Evolutionary conservation across 768 basidiomycete genomes (phyloP), one percentile per base, ranked within the genome.

Genomic region (Termitomyces sp.): DNA sequence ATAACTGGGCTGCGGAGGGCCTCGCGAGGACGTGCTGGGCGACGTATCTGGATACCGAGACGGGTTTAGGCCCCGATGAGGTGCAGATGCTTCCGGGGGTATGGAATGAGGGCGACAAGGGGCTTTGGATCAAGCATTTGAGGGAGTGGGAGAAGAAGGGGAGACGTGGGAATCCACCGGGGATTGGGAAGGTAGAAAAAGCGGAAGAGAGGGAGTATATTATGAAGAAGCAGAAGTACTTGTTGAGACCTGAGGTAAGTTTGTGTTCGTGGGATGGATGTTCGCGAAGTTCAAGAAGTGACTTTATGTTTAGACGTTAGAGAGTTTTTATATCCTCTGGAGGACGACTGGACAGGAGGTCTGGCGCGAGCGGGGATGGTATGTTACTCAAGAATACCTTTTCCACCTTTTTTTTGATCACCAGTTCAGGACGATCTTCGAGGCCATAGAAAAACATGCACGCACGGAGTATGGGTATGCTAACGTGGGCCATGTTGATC

Each of bases 61-160:
- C 80, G 2, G 86, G 88, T 3, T 66, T 89, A 15, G 84, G 85
- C 3, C 81, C 86, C 3, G 87, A 89, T 55, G 73, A 74, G 60
- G 73, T 77, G 59, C 47, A 33, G 41, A 78, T 79, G 75, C 51
- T 53, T 15, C 42, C 49, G 28, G 42, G 52, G 21, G 55, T 58
- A 6, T 61, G 55, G 31, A 64, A 40, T n/a, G 47, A 26, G 41
- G 51, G 51, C 43, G 44, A 50, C 15, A 62, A 66, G 41, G 71
- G 68, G 46, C 65, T 65, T 49, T 80, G 79, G 79, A 61, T 76
- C 41, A 62, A 67, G n/a, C 69, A 67, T 41, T 53, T 82, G 12
- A 64, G 67, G 43, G 59, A 65, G 55, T 82, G 81, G 81, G 72
- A 80, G 53, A 61, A 67, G 35, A 64, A 65, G 5, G 77, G 76